phyloP scores from a whole-genome alignment of 305 asterid species.

The Fraxinus floribunda region DNA sequence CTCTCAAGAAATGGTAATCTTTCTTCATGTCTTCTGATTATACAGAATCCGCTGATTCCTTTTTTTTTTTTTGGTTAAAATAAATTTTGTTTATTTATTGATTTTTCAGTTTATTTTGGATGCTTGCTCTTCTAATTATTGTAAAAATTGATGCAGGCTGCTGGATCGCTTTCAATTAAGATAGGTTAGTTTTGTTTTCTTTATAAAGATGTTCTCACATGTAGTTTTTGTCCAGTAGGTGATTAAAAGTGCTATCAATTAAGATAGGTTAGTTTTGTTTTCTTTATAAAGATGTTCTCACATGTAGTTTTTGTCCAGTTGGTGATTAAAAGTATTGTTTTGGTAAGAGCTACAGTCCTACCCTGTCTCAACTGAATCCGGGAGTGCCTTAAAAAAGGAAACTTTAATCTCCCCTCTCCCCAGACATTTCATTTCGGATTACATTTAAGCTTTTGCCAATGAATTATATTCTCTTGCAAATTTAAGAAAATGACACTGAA shows the following conservation, averaged over 20 bases:
- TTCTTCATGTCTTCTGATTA: neutral
- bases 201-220: neutral
- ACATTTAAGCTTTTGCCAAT: neutral
- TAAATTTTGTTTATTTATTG: slow-evolving; percentile 14
- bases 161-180: slow-evolving; percentile 92
- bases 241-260: slow-evolving; percentile 46
- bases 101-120: neutral
- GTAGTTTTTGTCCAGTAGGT: neutral
- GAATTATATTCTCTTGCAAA: neutral
- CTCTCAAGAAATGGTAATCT: slow-evolving; percentile 87
- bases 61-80: neutral
- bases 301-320: neutral
- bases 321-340: neutral
- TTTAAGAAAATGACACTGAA: slow-evolving; percentile 1
- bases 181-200: slow-evolving; percentile 57
- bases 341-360: neutral
- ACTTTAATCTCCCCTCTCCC: neutral
- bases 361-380: neutral
- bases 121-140: slow-evolving; percentile 19
- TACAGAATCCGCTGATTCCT: neutral
- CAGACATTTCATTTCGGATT: neutral
- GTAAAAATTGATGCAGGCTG: slow-evolving; percentile 69
- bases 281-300: neutral
- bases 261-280: slow-evolving; percentile 68
- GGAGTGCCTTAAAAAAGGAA: neutral